These are phyloP conservation scores for Candida dendrica DNA, from an alignment of 805 yeast genomes.

Conservation along the genomic window DNA sequence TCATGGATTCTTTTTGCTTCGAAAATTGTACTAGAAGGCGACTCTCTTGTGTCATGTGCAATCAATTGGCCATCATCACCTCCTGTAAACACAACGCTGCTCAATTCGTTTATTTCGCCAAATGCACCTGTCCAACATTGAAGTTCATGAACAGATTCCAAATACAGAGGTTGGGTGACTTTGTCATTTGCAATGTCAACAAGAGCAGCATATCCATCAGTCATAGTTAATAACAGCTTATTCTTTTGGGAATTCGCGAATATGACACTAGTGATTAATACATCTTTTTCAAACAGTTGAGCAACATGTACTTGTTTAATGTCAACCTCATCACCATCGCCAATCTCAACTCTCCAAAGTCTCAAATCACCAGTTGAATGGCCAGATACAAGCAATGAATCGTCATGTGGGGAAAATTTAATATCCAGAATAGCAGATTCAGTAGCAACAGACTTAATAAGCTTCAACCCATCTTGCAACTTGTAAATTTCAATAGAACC, in stretches of 20 bases:
- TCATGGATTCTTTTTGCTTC: constrained; percentile 56
- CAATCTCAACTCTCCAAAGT: constrained; percentile 43
- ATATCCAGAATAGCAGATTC: constrained; percentile 72
- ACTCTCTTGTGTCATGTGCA: constrained; percentile 58
- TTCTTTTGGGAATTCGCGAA: constrained; percentile 39
- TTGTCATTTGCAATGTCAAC: constrained; percentile 24
- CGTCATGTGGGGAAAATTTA: constrained; percentile 54
- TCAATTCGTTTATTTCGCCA: constrained; percentile 46
- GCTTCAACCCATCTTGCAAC: constrained; percentile 12
- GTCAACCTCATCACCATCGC: constrained; percentile 7
- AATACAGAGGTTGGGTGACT: constrained; percentile 10
- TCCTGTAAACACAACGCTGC: constrained; percentile 67
- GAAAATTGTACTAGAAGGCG: constrained; percentile 25
- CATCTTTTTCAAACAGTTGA: constrained; percentile 40
- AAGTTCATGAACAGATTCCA: constrained; percentile 46
- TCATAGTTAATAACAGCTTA: constrained; percentile 48
- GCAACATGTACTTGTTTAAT: constrained; percentile 24
- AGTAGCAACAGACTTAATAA: constrained; percentile 27
- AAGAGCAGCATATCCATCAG: constrained; percentile 55
- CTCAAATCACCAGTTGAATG: constrained; percentile 76
- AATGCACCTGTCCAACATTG: constrained; percentile 89
- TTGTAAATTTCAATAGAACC: constrained; percentile 51
- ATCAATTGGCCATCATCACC: constrained; percentile 81
- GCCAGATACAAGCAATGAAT: constrained; percentile 44
- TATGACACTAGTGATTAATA: constrained; percentile 57